These are phyloP conservation scores for Barbatosphaeria neglecta DNA, from an alignment of 495 filamentous ascomycete species.

Conservation along the genomic window DNA sequence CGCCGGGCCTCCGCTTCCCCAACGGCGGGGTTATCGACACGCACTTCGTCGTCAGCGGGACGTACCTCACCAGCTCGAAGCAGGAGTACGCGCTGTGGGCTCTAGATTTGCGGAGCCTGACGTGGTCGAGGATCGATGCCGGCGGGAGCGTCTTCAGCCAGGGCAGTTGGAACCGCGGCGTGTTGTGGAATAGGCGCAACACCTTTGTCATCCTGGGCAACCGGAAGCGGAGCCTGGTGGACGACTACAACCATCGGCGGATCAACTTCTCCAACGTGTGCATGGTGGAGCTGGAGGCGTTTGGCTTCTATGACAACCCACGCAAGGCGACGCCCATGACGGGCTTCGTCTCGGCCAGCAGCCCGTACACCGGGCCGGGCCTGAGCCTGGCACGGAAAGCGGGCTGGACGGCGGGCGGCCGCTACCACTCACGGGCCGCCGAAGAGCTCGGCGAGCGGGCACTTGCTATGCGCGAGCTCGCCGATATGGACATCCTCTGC, in stretches of 20 bases:
- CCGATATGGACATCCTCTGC: constrained; percentile 95
- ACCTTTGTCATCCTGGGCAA: constrained; percentile 92
- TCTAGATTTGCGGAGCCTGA: constrained; percentile 72
- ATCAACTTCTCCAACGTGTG: constrained; percentile 97
- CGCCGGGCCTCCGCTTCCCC: constrained; percentile 85
- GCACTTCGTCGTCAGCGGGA: constrained; percentile 93
- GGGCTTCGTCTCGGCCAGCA: constrained; percentile 68
- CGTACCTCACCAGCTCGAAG: constrained; percentile 92
- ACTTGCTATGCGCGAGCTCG: constrained; percentile 64
- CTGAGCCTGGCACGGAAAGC: constrained; percentile 48
- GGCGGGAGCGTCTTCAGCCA: constrained; percentile 89
- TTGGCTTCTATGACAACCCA: constrained; percentile 93
- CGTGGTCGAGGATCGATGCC: constrained; percentile 91
- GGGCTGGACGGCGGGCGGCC: constrained; percentile 57
- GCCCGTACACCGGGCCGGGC: constrained; percentile 42
- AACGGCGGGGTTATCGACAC: constrained; percentile 90
- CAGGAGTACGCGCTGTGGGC: constrained; percentile 98
- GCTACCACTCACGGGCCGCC: constrained; percentile 54
- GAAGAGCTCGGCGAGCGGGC: constrained; percentile 77
- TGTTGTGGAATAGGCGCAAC: constrained; percentile 86
- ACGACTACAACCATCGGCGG: constrained; percentile 94
- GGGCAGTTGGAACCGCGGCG: constrained; percentile 92
- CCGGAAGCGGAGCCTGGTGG: constrained; percentile 82
- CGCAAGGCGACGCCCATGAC: constrained; percentile 64
- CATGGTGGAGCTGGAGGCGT: constrained; percentile 92